phyloP scores from a whole-genome alignment of 2,329 filamentous ascomycete species.

The Epichloe baconii region DNA sequence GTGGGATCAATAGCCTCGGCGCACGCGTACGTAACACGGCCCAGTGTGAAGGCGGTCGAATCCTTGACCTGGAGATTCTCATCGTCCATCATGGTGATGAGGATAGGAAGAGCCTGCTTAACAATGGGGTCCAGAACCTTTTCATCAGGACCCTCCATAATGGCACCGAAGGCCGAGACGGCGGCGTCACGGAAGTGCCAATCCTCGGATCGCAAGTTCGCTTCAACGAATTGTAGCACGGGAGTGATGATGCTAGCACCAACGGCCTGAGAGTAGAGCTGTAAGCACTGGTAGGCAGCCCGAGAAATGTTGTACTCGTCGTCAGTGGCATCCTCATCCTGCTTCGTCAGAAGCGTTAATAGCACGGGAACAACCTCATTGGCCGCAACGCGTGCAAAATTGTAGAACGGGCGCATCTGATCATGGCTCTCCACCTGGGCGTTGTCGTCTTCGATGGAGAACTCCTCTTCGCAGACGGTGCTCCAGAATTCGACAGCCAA shows the following conservation, averaged over 20 bases:
- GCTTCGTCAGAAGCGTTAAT: constrained; percentile 78
- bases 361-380: constrained; percentile 90
- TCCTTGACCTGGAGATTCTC: constrained; percentile 81
- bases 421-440: constrained; percentile 59
- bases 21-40: constrained; percentile 88
- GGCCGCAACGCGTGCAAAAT: constrained; percentile 86
- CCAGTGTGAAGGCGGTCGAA: constrained; percentile 89
- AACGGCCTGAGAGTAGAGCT: constrained; percentile 89
- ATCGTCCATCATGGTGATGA: constrained; percentile 89
- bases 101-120: constrained; percentile 83
- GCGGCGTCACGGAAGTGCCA: constrained; percentile 94
- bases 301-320: constrained; percentile 96
- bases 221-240: constrained; percentile 83
- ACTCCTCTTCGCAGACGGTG: constrained; percentile 98
- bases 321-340: constrained; percentile 92
- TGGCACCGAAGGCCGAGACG: constrained; percentile 92
- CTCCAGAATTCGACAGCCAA: constrained; percentile 99
- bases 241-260: constrained; percentile 71
- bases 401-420: constrained; percentile 85
- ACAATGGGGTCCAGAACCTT: constrained; percentile 85
- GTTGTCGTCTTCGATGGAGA: constrained; percentile 96
- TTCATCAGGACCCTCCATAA: constrained; percentile 96
- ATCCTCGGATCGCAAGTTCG: constrained; percentile 77
- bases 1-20: constrained; percentile 81
- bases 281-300: constrained; percentile 90